Conservation (phyloP, 1,139 yeast genomes). For the Pichiaceae sp. region DNA sequence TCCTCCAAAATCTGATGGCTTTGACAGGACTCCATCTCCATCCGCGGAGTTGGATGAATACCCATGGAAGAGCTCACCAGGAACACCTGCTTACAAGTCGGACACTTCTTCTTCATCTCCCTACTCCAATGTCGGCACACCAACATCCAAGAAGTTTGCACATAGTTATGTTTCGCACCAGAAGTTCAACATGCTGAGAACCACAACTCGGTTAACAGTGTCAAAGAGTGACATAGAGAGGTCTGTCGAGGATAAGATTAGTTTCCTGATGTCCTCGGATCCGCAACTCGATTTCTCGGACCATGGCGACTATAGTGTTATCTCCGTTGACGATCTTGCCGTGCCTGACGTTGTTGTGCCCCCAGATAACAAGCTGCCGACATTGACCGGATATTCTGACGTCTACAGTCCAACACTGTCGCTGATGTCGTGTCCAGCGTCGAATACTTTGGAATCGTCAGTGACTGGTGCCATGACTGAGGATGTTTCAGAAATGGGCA, state of each 20-base stretch:
- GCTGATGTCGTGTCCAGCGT: slow-evolving; percentile 38
- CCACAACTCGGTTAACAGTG: slow-evolving; percentile 1
- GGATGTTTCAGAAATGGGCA: slow-evolving; percentile 14
- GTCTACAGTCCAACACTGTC: slow-evolving; percentile 46
- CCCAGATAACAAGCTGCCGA: slow-evolving; percentile 21
- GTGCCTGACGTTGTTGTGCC: slow-evolving; percentile 4
- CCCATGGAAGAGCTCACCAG: slow-evolving; percentile 23
- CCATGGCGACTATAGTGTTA: slow-evolving; percentile 3
- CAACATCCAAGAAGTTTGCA: not conserved
- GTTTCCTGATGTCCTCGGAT: not conserved
- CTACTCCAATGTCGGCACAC: slow-evolving; percentile 1
- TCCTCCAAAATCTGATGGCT: slow-evolving; percentile 3
- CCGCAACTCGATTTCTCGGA: slow-evolving; percentile 2
- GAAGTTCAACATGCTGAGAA: slow-evolving; percentile 1
- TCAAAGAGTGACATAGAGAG: slow-evolving; percentile 3
- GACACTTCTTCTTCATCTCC: slow-evolving; percentile 3
- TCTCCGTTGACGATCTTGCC: slow-evolving; percentile 5
- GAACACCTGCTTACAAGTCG: slow-evolving; percentile 2
- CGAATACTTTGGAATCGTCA: slow-evolving; percentile 12
- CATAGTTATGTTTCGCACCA: slow-evolving; percentile 1
- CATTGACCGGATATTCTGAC: slow-evolving; percentile 41
- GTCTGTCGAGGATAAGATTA: slow-evolving; percentile 4
- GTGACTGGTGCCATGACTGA: slow-evolving; percentile 17
- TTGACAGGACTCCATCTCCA: slow-evolving; percentile 32
- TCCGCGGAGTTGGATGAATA: slow-evolving; percentile 38